A percentile compares a stretch with the other conserved stretches of the same genome.
Conservation (phyloP, 2,329 filamentous ascomycete species). For the Fusarium duplospermum region DNA sequence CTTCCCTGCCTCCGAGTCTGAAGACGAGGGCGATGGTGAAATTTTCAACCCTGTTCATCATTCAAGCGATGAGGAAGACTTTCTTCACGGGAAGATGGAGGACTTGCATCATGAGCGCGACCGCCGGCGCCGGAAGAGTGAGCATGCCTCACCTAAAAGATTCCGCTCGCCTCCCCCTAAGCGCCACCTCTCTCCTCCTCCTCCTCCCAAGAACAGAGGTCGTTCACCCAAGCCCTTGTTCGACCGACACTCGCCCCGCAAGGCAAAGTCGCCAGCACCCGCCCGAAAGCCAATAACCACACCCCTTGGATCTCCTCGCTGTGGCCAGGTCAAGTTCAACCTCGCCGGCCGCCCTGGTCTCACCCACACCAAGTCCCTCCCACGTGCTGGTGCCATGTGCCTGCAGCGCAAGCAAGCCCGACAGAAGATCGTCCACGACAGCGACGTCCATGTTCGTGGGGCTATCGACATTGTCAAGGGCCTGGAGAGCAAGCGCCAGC, state of each 20-base stretch:
- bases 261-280: slow-evolving; percentile 78
- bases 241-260: slow-evolving; percentile 76
- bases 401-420: slow-evolving; percentile 62
- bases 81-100: slow-evolving; percentile 79
- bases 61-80: slow-evolving; percentile 75
- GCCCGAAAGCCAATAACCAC: slow-evolving; percentile 62
- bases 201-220: slow-evolving; percentile 58
- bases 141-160: slow-evolving; percentile 57
- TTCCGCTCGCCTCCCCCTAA: slow-evolving; percentile 55
- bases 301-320: slow-evolving; percentile 54
- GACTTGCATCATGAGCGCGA: slow-evolving; percentile 71
- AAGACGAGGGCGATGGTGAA: slow-evolving; percentile 84
- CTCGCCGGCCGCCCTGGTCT: slow-evolving; percentile 70
- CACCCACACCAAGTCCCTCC: slow-evolving; percentile 87
- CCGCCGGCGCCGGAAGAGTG: slow-evolving; percentile 63
- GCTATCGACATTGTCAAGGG: slow-evolving; percentile 98
- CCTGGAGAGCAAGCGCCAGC: slow-evolving; percentile 91
- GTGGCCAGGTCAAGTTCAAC: slow-evolving; percentile 53
- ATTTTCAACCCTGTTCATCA: slow-evolving; percentile 67
- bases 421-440: slow-evolving; percentile 48
- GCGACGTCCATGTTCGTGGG: slow-evolving; percentile 80
- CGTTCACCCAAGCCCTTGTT: slow-evolving; percentile 67
- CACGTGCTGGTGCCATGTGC: slow-evolving; percentile 80
- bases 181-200: slow-evolving; percentile 52
- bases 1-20: slow-evolving; percentile 93